Conservation (phyloP, 495 filamentous ascomycete species). For the Filosporella fistucella region DNA sequence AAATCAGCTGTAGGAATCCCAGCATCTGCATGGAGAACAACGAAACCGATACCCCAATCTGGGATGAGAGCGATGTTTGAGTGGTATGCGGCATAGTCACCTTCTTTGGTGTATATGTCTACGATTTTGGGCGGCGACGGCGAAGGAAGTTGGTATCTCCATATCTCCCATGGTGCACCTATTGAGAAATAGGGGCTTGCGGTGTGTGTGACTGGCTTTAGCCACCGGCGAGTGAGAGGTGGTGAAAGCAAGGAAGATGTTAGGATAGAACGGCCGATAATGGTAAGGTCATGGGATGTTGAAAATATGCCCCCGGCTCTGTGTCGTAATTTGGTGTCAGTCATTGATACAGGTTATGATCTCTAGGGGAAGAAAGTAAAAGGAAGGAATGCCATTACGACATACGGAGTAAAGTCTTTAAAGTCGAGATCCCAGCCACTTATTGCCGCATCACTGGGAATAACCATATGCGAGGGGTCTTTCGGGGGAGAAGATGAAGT, state of each 20-base stretch:
- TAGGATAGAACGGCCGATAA: not conserved
- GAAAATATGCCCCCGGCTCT: not conserved
- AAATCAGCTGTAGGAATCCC: not conserved
- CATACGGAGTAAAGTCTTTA: not conserved
- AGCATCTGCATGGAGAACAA: not conserved
- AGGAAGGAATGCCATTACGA: not conserved
- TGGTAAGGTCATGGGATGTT: not conserved
- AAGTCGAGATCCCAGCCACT: not conserved
- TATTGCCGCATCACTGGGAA: constrained; percentile 26
- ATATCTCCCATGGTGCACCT: constrained; percentile 57
- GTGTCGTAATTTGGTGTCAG: not conserved
- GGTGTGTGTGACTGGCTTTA: constrained; percentile 50
- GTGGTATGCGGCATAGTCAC: constrained; percentile 41
- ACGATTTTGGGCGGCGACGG: constrained; percentile 19
- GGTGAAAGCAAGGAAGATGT: constrained; percentile 25
- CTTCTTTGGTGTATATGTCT: constrained; percentile 51
- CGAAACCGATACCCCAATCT: constrained; percentile 28
- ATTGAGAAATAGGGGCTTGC: constrained; percentile 39
- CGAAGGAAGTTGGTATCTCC: constrained; percentile 23
- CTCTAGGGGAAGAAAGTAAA: too few species aligned
- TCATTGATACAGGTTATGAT: too few species aligned
- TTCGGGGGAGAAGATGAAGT: constrained; percentile 28
- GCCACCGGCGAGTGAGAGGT: constrained; percentile 46
- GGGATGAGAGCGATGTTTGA: constrained; percentile 41
- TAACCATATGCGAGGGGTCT: constrained; percentile 29